phyloP scores from a whole-genome alignment of 108 stramenopile genomes.

The Cafeteria roenbergensis region DNA sequence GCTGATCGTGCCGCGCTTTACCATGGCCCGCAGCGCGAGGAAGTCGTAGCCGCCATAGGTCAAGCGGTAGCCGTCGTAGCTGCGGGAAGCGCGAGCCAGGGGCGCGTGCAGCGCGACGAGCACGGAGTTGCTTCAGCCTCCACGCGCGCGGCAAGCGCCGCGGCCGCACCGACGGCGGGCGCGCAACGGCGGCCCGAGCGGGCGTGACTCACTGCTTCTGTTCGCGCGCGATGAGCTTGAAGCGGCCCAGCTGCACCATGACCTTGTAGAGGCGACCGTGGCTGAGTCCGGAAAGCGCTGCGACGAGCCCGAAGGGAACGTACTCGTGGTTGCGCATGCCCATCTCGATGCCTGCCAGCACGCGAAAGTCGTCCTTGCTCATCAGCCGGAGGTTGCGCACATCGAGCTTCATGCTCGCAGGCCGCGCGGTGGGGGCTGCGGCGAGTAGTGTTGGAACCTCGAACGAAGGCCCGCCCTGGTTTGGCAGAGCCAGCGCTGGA shows the following conservation, averaged over 20 bases:
- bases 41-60: conserved; percentile 92
- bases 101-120: no score
- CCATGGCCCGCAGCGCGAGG: conserved; percentile 71
- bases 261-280: conserved; percentile 85
- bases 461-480: no score
- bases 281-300: conserved; percentile 70
- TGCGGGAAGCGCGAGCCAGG: background rate
- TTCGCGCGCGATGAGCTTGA: conserved; percentile 85
- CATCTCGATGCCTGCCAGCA: conserved; percentile 86
- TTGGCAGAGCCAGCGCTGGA: no score
- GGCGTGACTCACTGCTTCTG: conserved; percentile 68
- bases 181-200: no score
- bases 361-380: conserved; percentile 69
- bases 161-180: no score
- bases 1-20: conserved; percentile 56
- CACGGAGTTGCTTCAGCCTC: no score
- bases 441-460: no score
- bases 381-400: conserved; percentile 42
- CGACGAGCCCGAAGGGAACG: conserved; percentile 72
- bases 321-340: conserved; percentile 84
- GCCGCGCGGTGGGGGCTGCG: no score
- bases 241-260: conserved; percentile 61
- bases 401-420: conserved; percentile 54
- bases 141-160: no score
- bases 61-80: conserved; percentile 62